A percentile compares a stretch with the other conserved stretches of the same genome.
Conservation (phyloP, 495 filamentous ascomycete genomes). For the Aspergillus saccharolyticus region DNA sequence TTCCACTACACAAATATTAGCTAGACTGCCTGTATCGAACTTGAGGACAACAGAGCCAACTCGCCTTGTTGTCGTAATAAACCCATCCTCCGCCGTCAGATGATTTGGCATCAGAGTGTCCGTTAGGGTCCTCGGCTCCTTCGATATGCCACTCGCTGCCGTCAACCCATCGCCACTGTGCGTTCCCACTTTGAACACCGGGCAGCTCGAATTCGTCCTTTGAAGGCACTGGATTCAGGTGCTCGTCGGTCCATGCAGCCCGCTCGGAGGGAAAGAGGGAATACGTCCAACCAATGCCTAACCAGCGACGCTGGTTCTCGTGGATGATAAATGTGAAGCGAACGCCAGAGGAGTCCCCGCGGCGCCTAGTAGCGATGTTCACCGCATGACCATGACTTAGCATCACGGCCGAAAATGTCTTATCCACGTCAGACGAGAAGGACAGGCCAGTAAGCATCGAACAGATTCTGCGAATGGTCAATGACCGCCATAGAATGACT, state of each 20-base stretch:
- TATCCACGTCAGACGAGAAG: slow-evolving; percentile 46
- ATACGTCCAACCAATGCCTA: slow-evolving; percentile 91
- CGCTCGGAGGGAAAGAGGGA: slow-evolving; percentile 86
- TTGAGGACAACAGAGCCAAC: slow-evolving; percentile 11
- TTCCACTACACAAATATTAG: slow-evolving; percentile 61
- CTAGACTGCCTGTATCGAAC: not conserved
- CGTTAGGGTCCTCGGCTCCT: slow-evolving; percentile 52
- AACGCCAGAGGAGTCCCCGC: slow-evolving; percentile 63
- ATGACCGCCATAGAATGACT: slow-evolving; percentile 86
- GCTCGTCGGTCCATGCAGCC: slow-evolving; percentile 90
- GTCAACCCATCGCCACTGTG: slow-evolving; percentile 85
- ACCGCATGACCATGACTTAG: slow-evolving; percentile 40
- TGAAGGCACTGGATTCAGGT: slow-evolving; percentile 71
- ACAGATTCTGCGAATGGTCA: slow-evolving; percentile 59
- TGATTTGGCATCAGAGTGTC: slow-evolving; percentile 30
- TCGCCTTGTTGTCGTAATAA: slow-evolving; percentile 96
- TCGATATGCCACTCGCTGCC: slow-evolving; percentile 85
- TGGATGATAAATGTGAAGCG: slow-evolving; percentile 94
- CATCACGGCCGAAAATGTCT: slow-evolving; percentile 26
- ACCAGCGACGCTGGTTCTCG: slow-evolving; percentile 94
- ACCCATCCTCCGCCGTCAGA: slow-evolving; percentile 80
- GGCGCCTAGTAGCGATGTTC: slow-evolving; percentile 47
- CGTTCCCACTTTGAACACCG: slow-evolving; percentile 73
- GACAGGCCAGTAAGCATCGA: slow-evolving; percentile 72
- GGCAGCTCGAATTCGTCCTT: slow-evolving; percentile 84